Conservation (phyloP, 2,329 filamentous ascomycete genomes). For the Trichoderma sp. region DNA sequence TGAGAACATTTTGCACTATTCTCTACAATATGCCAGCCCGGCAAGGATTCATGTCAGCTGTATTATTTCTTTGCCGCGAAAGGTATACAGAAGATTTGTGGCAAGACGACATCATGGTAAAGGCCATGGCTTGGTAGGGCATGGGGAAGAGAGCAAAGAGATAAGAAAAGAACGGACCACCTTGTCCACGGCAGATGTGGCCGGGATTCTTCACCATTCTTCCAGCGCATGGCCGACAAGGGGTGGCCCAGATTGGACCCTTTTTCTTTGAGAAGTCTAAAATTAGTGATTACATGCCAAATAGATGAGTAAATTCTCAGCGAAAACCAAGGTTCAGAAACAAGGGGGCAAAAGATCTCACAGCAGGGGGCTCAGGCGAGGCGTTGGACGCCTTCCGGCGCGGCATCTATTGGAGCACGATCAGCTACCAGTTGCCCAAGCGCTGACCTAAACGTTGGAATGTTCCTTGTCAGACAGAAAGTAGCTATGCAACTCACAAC, state of each 20-base stretch:
- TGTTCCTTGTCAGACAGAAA: neutral
- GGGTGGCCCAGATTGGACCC: constrained; percentile 25
- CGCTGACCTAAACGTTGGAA: neutral
- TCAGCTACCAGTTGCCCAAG: neutral
- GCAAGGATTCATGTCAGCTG: constrained; percentile 9
- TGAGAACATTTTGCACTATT: constrained; percentile 27
- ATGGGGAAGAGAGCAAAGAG: neutral
- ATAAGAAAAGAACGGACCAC: constrained; percentile 17
- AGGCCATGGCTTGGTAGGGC: neutral
- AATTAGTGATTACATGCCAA: neutral
- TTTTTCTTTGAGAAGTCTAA: neutral
- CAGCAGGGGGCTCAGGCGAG: constrained; percentile 19
- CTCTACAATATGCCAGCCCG: constrained; percentile 12
- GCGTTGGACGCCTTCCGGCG: constrained; percentile 9
- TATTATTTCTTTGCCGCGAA: neutral
- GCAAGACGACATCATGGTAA: neutral
- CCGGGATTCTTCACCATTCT: constrained; percentile 26
- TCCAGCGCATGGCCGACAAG: constrained; percentile 26
- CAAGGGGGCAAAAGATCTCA: neutral
- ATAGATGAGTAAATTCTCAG: neutral
- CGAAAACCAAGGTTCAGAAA: neutral
- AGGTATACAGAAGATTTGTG: neutral
- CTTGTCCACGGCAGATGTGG: constrained; percentile 26
- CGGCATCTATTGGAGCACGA: constrained; percentile 17
- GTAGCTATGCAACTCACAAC: neutral